These are phyloP conservation scores for Cudoniella acicularis DNA, from an alignment of 495 filamentous ascomycete species.

Conservation along the genomic window DNA sequence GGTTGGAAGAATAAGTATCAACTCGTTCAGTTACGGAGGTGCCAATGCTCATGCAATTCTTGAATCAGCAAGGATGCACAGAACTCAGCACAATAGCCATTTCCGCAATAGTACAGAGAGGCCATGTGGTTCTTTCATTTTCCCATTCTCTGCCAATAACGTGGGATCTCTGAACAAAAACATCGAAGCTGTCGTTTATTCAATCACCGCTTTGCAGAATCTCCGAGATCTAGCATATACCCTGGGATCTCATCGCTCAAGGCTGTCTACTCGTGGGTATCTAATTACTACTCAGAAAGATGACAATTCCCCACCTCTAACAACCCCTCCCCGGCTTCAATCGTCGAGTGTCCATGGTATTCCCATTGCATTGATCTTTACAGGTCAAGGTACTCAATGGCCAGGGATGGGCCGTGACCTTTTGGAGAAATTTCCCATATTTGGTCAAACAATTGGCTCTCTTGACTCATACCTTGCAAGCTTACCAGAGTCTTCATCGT, in stretches of 20 bases:
- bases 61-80: conserved; percentile 33
- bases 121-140: neutral
- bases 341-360: neutral
- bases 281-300: neutral
- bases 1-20: neutral
- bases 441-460: conserved; percentile 30
- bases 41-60: conserved; percentile 53
- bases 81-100: neutral
- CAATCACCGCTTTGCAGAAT: neutral
- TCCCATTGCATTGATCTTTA: conserved; percentile 7
- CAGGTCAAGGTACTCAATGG: conserved; percentile 39
- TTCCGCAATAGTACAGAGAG: neutral
- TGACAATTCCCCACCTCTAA: neutral
- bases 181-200: neutral
- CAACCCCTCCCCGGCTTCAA: neutral
- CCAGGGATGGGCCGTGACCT: conserved; percentile 54
- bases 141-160: neutral
- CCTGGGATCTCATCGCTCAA: neutral
- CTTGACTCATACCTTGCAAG: conserved; percentile 25
- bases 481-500: conserved; percentile 19
- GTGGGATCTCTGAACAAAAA: neutral
- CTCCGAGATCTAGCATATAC: neutral
- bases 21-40: conserved; percentile 53
- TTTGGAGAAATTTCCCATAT: conserved; percentile 25
- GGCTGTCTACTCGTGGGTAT: neutral